These are phyloP conservation scores for Monosporascus cannonballus DNA, from an alignment of 2,329 filamentous ascomycete genomes.

Conservation along the genomic window DNA sequence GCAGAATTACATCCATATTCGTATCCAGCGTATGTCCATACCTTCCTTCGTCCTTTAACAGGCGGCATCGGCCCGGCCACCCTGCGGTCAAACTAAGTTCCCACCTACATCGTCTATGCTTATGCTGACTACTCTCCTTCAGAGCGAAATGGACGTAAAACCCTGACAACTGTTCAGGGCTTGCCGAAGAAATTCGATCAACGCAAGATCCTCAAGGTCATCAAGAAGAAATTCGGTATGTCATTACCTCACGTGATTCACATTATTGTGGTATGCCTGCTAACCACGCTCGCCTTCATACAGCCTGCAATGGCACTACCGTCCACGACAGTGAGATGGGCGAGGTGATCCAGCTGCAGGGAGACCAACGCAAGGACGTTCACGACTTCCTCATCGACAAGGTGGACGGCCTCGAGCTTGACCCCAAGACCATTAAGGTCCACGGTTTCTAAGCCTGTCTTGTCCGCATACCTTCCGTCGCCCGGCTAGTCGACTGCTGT, in stretches of 20 bases:
- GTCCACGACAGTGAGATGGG: constrained; percentile 94
- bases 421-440: constrained; percentile 93
- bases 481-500: constrained; percentile 13
- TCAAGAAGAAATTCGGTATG: constrained; percentile 98
- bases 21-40: constrained; percentile 83
- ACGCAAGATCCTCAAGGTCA: constrained; percentile 99
- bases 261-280: background rate
- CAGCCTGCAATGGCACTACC: constrained; percentile 99
- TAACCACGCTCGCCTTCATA: constrained; percentile 15
- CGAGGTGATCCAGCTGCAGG: constrained; percentile 99
- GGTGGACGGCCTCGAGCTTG: constrained; percentile 88
- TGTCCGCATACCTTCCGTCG: constrained; percentile 22
- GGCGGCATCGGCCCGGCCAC: background rate
- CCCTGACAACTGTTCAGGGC: constrained; percentile 98
- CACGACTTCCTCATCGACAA: constrained; percentile 96
- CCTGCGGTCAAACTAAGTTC: background rate
- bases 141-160: constrained; percentile 99
- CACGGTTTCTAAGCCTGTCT: constrained; percentile 55
- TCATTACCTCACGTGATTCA: constrained; percentile 4
- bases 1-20: constrained; percentile 99
- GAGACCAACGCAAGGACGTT: constrained; percentile 98
- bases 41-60: constrained; percentile 2
- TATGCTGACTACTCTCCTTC: constrained; percentile 34
- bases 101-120: background rate
- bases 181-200: constrained; percentile 98